Evolutionary conservation across 2,329 filamentous ascomycete species (phyloP).

Genomic region (Ophiocordyceps camponoti-saundersi): DNA sequence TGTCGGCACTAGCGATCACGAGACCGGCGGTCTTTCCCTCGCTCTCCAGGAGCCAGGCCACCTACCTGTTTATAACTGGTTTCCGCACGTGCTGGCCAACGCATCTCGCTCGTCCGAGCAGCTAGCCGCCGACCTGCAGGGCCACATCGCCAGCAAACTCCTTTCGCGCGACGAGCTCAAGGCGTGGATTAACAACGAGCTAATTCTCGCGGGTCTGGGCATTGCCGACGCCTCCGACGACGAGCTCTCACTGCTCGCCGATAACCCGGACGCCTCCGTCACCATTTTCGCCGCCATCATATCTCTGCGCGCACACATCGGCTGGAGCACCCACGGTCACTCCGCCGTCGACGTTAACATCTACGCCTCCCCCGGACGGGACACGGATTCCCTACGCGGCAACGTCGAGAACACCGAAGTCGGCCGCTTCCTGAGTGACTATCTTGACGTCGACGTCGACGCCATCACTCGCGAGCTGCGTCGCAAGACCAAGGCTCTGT

Average conservation of each 20-base stretch:
- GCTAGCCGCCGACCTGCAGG: slow-evolving; percentile 43
- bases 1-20: slow-evolving; percentile 86
- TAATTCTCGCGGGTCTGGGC: slow-evolving; percentile 57
- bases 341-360: slow-evolving; percentile 92
- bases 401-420: slow-evolving; percentile 95
- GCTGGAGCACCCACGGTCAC: slow-evolving; percentile 91
- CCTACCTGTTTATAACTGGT: slow-evolving; percentile 53
- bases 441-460: slow-evolving; percentile 65
- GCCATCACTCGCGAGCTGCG: slow-evolving; percentile 60
- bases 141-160: slow-evolving; percentile 30
- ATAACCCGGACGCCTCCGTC: slow-evolving; percentile 34
- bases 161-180: slow-evolving; percentile 25
- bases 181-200: slow-evolving; percentile 48
- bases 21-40: slow-evolving; percentile 76
- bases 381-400: slow-evolving; percentile 49
- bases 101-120: slow-evolving; percentile 66
- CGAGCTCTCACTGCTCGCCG: slow-evolving; percentile 52
- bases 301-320: slow-evolving; percentile 72
- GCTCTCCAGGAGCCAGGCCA: slow-evolving; percentile 48
- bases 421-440: slow-evolving; percentile 63
- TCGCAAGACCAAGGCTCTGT: slow-evolving; percentile 22
- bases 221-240: slow-evolving; percentile 54
- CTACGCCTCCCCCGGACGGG: slow-evolving; percentile 59
- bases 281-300: slow-evolving; percentile 67
- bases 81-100: slow-evolving; percentile 57